These are phyloP conservation scores for Coccomyxa sp. DNA, from an alignment of 139 green algal genomes.

Conservation along the genomic window DNA sequence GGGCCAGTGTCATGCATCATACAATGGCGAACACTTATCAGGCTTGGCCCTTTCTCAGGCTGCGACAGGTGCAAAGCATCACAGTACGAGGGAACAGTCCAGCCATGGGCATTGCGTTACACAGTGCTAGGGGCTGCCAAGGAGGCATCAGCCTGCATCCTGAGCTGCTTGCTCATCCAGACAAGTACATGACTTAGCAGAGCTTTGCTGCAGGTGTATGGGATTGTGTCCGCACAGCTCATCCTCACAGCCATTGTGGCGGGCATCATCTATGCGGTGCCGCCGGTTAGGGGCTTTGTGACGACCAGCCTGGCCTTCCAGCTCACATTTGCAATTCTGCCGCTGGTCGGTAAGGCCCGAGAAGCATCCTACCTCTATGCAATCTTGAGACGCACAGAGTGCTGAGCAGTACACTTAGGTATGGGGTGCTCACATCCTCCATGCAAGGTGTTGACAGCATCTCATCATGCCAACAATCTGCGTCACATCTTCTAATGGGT, in stretches of 20 bases:
- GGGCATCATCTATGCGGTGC: neutral
- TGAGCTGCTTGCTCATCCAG: neutral
- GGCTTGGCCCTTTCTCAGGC: too few species aligned
- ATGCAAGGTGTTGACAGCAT: too few species aligned
- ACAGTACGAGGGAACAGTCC: neutral
- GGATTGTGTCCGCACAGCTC: conserved; percentile 52
- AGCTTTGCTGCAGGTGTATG: conserved; percentile 40
- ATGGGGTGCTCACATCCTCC: too few species aligned
- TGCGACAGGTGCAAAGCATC: too few species aligned
- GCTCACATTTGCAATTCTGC: conserved; percentile 21
- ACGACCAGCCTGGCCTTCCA: conserved; percentile 15
- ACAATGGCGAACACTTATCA: too few species aligned
- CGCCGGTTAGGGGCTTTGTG: conserved; percentile 26
- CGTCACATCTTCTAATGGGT: too few species aligned
- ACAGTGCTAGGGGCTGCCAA: neutral
- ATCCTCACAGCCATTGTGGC: conserved; percentile 38
- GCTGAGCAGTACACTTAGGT: too few species aligned
- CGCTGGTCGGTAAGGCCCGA: conserved; percentile 25
- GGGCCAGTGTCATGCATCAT: too few species aligned
- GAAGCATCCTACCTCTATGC: too few species aligned
- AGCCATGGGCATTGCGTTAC: neutral
- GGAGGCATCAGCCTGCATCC: neutral
- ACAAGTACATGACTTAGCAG: neutral
- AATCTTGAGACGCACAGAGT: too few species aligned
- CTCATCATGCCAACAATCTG: too few species aligned